Conservation (phyloP, 331 rosid genomes). For the Spiraea crenata region DNA sequence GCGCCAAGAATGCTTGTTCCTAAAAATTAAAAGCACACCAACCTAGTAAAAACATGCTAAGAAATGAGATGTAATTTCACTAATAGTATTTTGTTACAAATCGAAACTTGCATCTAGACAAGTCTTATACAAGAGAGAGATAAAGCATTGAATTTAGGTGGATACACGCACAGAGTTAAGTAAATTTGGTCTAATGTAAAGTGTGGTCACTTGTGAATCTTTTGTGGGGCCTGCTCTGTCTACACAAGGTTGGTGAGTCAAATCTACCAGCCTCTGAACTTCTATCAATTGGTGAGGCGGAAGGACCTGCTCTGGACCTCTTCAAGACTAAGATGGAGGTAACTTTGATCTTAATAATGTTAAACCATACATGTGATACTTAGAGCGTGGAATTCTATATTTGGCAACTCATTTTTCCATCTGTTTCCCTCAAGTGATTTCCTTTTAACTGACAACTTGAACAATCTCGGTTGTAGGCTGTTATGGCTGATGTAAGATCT, state of each 20-base stretch:
- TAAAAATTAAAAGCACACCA: neutral
- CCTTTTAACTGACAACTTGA: conserved; percentile 7
- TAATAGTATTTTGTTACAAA: neutral
- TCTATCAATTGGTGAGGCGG: conserved; percentile 89
- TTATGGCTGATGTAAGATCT: conserved; percentile 98
- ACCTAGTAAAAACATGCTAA: neutral
- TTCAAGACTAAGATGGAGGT: conserved; percentile 96
- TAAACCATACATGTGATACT: conserved; percentile 14
- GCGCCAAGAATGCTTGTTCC: neutral
- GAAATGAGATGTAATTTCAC: neutral
- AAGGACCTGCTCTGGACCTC: conserved; percentile 99
- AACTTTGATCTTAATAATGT: conserved; percentile 24
- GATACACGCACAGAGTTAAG: neutral
- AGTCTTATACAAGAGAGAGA: neutral
- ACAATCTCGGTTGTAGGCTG: conserved; percentile 64
- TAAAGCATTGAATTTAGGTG: neutral
- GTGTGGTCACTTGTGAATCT: conserved; percentile 3
- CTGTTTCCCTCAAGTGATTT: neutral
- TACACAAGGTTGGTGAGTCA: conserved; percentile 89
- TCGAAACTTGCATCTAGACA: neutral
- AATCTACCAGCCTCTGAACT: conserved; percentile 93
- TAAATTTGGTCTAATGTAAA: conserved; percentile 1
- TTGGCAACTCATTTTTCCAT: neutral
- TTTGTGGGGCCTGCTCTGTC: conserved; percentile 81
- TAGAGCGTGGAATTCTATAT: too few species aligned